Conservation (phyloP, 2,329 filamentous ascomycete genomes). For the Ophiostoma fasciatum region DNA sequence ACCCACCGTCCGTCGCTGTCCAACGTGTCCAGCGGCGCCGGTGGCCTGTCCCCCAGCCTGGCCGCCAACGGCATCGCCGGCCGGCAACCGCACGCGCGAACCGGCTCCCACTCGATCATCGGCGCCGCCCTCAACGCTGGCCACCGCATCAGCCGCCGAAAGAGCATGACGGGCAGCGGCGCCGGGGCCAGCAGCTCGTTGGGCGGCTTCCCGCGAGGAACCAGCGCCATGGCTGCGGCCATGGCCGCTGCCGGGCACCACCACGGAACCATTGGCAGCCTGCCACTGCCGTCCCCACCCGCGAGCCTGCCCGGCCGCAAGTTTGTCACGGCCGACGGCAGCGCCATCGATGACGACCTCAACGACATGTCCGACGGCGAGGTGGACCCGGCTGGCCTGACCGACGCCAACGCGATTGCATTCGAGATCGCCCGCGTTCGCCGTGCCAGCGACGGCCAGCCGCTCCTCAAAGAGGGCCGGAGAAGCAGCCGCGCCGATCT, state of each 20-base stretch:
- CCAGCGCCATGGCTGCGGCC: constrained; percentile 8
- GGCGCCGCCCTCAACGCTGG: constrained; percentile 51
- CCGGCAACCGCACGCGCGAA: constrained; percentile 54
- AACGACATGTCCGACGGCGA: constrained; percentile 42
- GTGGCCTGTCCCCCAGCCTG: constrained; percentile 25
- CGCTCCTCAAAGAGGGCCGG: constrained; percentile 63
- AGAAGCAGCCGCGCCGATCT: constrained; percentile 73
- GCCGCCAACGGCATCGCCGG: constrained; percentile 41
- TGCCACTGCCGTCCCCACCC: constrained; percentile 50
- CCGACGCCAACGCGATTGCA: constrained; percentile 13
- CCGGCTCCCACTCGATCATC: constrained; percentile 70
- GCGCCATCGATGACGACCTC: constrained; percentile 57
- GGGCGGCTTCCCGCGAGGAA: constrained; percentile 1
- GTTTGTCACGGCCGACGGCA: constrained; percentile 32
- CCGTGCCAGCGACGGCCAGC: constrained; percentile 75
- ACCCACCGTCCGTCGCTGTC: constrained; percentile 46
- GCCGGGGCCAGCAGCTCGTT: constrained; percentile 35
- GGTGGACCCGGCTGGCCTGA: constrained; percentile 10
- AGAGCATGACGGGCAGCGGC: constrained; percentile 66
- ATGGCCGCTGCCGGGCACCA: constrained; percentile 6
- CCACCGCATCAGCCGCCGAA: constrained; percentile 80
- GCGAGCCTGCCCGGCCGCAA: constrained; percentile 51
- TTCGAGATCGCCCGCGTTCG: constrained; percentile 35
- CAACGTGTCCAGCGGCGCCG: constrained; percentile 40
- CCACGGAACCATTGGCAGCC: constrained; percentile 28